Evolutionary conservation across 331 rosid genomes (phyloP).

Genomic region (Malus hybrid): DNA sequence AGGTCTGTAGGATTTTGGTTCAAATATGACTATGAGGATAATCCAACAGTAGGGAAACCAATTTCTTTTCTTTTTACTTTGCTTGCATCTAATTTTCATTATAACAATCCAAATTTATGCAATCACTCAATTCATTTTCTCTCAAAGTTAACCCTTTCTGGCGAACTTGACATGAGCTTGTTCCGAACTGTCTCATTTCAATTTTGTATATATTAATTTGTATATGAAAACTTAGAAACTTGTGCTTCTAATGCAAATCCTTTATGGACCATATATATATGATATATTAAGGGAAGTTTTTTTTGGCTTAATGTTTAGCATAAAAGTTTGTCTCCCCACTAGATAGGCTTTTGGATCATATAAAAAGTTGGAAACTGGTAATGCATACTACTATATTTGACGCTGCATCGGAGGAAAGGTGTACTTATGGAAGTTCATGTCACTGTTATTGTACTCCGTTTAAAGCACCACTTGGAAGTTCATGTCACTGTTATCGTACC

Average conservation of each 20-base stretch:
- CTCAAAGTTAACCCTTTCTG: neutral
- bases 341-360: neutral
- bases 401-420: neutral
- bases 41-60: neutral
- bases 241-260: neutral
- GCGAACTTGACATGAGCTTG: neutral
- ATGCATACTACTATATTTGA: neutral
- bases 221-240: neutral
- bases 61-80: neutral
- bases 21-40: neutral
- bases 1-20: neutral
- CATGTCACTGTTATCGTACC: no score
- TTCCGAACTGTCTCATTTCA: neutral
- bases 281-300: neutral
- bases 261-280: neutral
- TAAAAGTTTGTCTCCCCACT: neutral
- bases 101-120: neutral
- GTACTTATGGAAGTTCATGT: neutral
- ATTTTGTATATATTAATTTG: neutral
- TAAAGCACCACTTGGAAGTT: neutral
- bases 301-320: neutral
- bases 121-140: neutral
- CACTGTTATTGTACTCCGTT: neutral
- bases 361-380: neutral
- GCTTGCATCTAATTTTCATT: neutral